Conservation (phyloP, 2,329 filamentous ascomycete genomes). For the Fusarium sacchari region DNA sequence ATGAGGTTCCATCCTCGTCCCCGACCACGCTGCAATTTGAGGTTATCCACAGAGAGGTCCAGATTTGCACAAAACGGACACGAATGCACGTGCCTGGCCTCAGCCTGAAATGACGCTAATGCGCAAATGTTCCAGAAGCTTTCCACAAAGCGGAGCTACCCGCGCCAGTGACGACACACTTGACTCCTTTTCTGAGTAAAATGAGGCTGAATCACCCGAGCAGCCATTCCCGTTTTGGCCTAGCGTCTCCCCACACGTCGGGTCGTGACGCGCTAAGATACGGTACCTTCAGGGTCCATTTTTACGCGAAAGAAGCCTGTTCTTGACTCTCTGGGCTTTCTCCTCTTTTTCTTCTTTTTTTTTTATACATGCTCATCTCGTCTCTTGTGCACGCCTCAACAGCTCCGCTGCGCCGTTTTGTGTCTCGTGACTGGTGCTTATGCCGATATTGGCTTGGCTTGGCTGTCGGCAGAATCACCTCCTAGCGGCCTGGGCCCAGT, state of each 20-base stretch:
- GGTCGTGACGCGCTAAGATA: conserved; percentile 19
- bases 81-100: conserved; percentile 38
- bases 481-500: conserved; percentile 21
- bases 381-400: conserved; percentile 23
- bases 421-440: conserved; percentile 23
- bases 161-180: conserved; percentile 35
- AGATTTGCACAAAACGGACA: conserved; percentile 42
- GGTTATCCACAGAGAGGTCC: conserved; percentile 20
- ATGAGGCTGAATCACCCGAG: conserved; percentile 41
- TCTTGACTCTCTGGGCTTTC: neutral
- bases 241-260: conserved; percentile 31
- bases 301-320: conserved; percentile 16
- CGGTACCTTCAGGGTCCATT: conserved; percentile 24
- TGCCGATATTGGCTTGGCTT: conserved; percentile 19
- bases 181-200: conserved; percentile 15
- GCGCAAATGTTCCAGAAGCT: conserved; percentile 41
- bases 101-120: conserved; percentile 17
- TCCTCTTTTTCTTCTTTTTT: neutral
- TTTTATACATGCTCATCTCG: neutral
- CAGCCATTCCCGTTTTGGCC: conserved; percentile 25
- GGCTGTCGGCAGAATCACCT: conserved; percentile 14
- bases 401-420: conserved; percentile 2
- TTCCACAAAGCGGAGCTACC: conserved; percentile 36
- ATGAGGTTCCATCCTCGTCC: conserved; percentile 35
- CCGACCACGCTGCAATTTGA: conserved; percentile 40